A percentile compares a stretch with the other conserved stretches of the same genome.
phyloP scores from a whole-genome alignment of 2,329 filamentous ascomycete species.

The Chrysoporthe deuterocubensis region DNA sequence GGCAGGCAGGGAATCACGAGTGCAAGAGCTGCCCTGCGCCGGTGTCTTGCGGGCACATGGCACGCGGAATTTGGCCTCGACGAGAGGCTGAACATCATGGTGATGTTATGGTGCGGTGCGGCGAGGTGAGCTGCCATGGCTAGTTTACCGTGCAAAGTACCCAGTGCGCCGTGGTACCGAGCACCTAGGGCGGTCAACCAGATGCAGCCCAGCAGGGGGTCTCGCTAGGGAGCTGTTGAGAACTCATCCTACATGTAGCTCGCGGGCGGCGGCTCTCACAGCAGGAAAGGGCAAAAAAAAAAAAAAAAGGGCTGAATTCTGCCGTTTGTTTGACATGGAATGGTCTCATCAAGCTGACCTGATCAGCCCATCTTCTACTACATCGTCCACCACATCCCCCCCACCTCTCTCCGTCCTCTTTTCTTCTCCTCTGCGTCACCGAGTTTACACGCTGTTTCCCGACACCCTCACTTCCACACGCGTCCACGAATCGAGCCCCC shows the following conservation, averaged over 20 bases:
- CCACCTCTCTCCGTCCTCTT: neutral
- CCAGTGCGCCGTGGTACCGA: neutral
- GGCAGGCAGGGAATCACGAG: too few relatives aligned
- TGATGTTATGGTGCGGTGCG: too few relatives aligned
- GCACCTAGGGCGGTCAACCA: neutral
- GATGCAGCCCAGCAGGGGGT: neutral
- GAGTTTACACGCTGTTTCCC: neutral
- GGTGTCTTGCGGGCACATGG: too few relatives aligned
- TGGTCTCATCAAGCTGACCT: constrained; percentile 22
- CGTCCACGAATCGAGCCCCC: constrained; percentile 32
- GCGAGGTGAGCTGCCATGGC: neutral
- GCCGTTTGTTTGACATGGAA: constrained; percentile 19
- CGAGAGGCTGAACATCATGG: too few relatives aligned
- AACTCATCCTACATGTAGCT: too few relatives aligned
- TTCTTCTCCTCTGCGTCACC: neutral
- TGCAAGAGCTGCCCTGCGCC: too few relatives aligned
- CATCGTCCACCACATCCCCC: neutral
- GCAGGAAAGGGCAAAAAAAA: too few relatives aligned
- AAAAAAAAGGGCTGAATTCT: constrained; percentile 22
- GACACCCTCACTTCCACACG: constrained; percentile 9
- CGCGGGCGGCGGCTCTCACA: neutral
- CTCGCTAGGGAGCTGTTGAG: neutral
- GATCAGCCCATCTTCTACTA: constrained; percentile 22
- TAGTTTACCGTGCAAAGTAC: neutral
- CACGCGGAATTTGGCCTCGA: too few relatives aligned